A percentile compares a stretch with the other conserved stretches of the same genome.
Conservation (phyloP, 2,329 filamentous ascomycete genomes). For the Fusarium sp. region DNA sequence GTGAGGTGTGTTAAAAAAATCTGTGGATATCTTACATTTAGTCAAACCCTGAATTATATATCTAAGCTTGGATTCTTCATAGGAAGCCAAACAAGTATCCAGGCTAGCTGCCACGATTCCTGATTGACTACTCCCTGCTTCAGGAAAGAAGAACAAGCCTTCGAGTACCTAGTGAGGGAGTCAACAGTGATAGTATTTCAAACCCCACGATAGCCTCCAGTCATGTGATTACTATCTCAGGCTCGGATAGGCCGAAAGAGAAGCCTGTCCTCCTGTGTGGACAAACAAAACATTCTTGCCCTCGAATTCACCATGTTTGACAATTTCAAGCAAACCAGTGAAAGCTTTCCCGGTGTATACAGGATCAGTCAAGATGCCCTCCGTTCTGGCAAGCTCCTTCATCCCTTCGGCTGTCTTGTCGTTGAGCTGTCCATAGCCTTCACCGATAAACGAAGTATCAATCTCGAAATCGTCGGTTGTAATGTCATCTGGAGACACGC, state of each 20-base stretch:
- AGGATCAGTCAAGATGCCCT: conserved; percentile 34
- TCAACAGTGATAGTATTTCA: no score
- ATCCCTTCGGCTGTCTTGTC: conserved; percentile 10
- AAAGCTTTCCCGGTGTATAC: conserved; percentile 34
- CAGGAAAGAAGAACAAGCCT: no score
- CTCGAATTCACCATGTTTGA: neutral
- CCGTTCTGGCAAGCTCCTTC: conserved; percentile 26
- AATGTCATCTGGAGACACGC: conserved; percentile 11
- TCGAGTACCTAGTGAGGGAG: no score
- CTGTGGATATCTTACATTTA: no score
- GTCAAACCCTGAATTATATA: no score
- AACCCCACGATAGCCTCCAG: neutral
- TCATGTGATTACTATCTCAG: neutral
- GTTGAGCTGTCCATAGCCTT: conserved; percentile 26
- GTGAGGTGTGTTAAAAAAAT: no score
- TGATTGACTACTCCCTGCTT: no score
- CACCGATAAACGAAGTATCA: conserved; percentile 19
- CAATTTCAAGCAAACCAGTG: conserved; percentile 18
- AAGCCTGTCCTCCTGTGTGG: conserved; percentile 31
- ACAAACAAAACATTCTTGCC: conserved; percentile 25
- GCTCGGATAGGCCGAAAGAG: conserved; percentile 22
- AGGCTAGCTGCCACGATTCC: no score
- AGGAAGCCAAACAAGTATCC: no score
- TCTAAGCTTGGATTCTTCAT: no score
- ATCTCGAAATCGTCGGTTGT: conserved; percentile 28